phyloP scores from a whole-genome alignment of 2,329 filamentous ascomycete species.

The Cladosporium austrohemisphaericum region DNA sequence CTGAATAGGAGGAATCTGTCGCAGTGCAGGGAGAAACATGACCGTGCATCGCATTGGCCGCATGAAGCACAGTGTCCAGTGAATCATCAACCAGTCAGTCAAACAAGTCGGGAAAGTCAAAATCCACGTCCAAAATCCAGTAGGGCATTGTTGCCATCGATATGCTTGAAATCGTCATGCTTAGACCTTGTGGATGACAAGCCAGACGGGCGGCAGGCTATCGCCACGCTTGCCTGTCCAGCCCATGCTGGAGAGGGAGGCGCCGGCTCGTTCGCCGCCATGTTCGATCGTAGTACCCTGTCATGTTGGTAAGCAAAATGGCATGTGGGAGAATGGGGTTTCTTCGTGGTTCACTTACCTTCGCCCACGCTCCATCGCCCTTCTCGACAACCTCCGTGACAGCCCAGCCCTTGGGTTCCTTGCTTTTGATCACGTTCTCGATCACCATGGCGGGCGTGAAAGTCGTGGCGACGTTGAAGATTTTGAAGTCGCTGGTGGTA shows the following conservation, averaged over 20 bases:
- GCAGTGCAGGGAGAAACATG: no score
- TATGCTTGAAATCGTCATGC: no score
- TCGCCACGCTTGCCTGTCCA: conserved; percentile 32
- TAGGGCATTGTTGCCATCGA: no score
- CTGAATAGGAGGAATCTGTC: no score
- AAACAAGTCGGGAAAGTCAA: no score
- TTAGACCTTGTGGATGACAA: conserved; percentile 31
- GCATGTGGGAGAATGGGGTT: not conserved
- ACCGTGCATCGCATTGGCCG: no score
- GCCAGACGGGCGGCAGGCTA: conserved; percentile 33
- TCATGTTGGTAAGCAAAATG: not conserved
- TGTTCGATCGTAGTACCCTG: conserved; percentile 31
- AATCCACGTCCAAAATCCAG: no score
- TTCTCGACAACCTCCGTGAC: conserved; percentile 33
- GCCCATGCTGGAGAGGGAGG: conserved; percentile 28
- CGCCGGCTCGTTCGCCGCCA: conserved; percentile 27
- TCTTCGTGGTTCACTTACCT: conserved; percentile 22
- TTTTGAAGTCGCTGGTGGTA: conserved; percentile 27
- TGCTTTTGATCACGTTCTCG: conserved; percentile 27
- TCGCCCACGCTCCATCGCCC: conserved; percentile 30
- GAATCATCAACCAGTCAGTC: no score
- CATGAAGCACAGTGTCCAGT: no score
- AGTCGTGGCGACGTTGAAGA: conserved; percentile 30
- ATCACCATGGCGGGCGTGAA: conserved; percentile 28
- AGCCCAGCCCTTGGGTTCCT: conserved; percentile 26